Evolutionary conservation across 2,329 filamentous ascomycete genomes (phyloP).

Genomic region (Trichoderma sp.): DNA sequence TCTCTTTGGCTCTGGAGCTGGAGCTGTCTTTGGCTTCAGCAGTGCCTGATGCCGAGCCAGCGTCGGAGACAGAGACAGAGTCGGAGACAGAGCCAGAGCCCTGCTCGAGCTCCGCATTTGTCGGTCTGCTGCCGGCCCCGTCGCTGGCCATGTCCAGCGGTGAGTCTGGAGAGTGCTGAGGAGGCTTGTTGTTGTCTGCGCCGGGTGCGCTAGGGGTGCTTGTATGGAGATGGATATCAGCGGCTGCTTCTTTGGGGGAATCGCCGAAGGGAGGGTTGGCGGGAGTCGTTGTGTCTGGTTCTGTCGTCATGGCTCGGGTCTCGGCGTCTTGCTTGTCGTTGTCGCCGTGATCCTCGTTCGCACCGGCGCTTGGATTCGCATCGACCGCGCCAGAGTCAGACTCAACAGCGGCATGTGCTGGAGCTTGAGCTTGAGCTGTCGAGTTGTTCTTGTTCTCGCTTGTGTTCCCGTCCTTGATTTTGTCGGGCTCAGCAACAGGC

Average conservation of each 20-base stretch:
- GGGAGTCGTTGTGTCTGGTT: background rate
- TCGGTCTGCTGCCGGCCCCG: slow-evolving; percentile 8
- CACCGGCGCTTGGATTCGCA: background rate
- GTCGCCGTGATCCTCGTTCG: background rate
- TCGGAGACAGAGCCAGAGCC: background rate
- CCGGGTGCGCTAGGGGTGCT: background rate
- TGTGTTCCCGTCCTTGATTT: background rate
- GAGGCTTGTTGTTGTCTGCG: background rate
- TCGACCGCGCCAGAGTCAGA: background rate
- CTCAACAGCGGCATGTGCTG: background rate
- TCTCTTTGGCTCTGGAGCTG: background rate
- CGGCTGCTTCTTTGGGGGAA: background rate
- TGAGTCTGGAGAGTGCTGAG: background rate
- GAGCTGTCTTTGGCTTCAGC: background rate
- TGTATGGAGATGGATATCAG: background rate
- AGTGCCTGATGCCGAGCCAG: background rate
- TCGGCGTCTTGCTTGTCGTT: background rate
- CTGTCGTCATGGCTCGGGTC: background rate
- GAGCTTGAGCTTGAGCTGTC: background rate
- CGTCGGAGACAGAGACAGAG: background rate
- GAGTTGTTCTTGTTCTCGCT: background rate
- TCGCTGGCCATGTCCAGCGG: slow-evolving; percentile 8
- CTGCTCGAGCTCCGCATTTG: slow-evolving; percentile 13
- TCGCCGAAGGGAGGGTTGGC: background rate
- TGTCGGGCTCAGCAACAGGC: slow-evolving; percentile 8